These are phyloP conservation scores for Botrytis byssoidea DNA, from an alignment of 2,329 filamentous ascomycete genomes.

Conservation along the genomic window DNA sequence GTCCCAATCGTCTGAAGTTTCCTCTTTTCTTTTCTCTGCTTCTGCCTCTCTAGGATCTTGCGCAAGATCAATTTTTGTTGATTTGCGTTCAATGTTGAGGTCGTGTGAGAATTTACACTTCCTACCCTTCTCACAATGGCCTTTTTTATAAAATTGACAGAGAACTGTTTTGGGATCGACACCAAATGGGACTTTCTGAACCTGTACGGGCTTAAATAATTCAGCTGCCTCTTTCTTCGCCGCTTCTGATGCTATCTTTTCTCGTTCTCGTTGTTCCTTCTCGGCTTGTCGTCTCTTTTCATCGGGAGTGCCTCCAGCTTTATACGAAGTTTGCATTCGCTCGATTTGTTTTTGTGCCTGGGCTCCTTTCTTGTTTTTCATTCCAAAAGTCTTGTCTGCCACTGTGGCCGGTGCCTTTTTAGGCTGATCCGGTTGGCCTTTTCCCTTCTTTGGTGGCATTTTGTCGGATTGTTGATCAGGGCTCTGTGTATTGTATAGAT, in stretches of 20 bases:
- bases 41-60: constrained; percentile 75
- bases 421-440: constrained; percentile 47
- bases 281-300: constrained; percentile 77
- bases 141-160: constrained; percentile 96
- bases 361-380: constrained; percentile 99
- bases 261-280: constrained; percentile 69
- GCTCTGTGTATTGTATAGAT: not conserved
- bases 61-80: constrained; percentile 89
- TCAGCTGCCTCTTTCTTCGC: constrained; percentile 78
- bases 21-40: constrained; percentile 76
- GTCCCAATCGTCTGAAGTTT: constrained; percentile 96
- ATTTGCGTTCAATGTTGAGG: constrained; percentile 82
- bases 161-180: constrained; percentile 97
- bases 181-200: constrained; percentile 97
- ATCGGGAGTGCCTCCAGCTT: constrained; percentile 75
- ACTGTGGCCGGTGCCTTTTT: constrained; percentile 60
- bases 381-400: constrained; percentile 97
- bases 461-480: constrained; percentile 40
- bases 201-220: constrained; percentile 84
- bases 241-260: constrained; percentile 86
- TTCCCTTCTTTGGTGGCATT: constrained; percentile 69
- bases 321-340: constrained; percentile 72
- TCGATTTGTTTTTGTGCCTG: constrained; percentile 88
- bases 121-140: constrained; percentile 92
- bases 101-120: constrained; percentile 99